phyloP scores from a whole-genome alignment of 345 rosid species.

The Odontarrhena argentea region DNA sequence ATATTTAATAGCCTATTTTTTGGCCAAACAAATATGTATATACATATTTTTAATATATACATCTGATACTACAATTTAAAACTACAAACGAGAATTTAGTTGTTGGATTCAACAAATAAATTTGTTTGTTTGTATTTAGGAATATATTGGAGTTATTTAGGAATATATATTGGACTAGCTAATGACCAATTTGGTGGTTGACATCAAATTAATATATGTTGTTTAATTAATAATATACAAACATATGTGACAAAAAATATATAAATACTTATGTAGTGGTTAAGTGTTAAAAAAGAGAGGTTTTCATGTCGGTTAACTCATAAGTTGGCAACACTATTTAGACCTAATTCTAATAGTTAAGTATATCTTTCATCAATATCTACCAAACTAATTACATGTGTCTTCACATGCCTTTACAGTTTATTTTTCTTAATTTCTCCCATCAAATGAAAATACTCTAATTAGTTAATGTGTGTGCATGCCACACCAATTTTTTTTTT shows the following conservation, averaged over 20 bases:
- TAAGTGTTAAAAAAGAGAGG: not conserved
- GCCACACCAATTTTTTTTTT: slow-evolving; percentile 6
- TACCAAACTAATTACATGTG: slow-evolving; percentile 37
- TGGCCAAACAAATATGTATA: too few species aligned
- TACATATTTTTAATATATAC: too few species aligned
- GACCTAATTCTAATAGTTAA: slow-evolving; percentile 40
- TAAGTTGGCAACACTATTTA: slow-evolving; percentile 25
- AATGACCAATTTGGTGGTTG: slow-evolving; percentile 20
- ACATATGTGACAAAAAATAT: not conserved
- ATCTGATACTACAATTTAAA: not conserved
- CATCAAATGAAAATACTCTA: slow-evolving; percentile 1
- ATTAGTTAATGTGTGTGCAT: slow-evolving; percentile 14
- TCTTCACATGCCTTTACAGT: slow-evolving; percentile 29
- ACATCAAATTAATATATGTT: slow-evolving; percentile 2
- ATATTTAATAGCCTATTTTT: too few species aligned
- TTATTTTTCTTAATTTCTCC: slow-evolving; percentile 4
- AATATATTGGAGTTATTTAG: not conserved
- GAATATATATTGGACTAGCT: slow-evolving; percentile 2
- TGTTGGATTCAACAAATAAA: slow-evolving; percentile 1
- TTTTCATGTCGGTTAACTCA: slow-evolving; percentile 23
- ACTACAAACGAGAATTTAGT: slow-evolving; percentile 1
- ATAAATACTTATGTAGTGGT: slow-evolving; percentile 7
- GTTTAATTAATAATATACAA: not conserved
- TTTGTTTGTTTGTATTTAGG: not conserved
- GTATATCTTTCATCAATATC: slow-evolving; percentile 32